Base-by-base conservation (phyloP, 2,329 filamentous ascomycete genomes). In the Endocalyx cinctus region DNA sequence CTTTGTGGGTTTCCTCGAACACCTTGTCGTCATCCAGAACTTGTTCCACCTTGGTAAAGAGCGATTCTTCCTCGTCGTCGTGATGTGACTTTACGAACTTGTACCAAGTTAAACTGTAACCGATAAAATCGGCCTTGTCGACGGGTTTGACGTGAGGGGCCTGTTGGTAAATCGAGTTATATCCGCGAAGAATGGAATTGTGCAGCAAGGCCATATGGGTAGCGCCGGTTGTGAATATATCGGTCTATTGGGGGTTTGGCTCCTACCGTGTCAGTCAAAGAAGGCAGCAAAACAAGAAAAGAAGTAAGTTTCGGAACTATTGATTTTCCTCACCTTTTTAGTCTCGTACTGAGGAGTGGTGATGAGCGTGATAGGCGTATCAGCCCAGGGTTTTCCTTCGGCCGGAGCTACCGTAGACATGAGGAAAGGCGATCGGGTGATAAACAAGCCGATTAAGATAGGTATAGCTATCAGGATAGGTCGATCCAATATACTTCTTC, bases 111-210 rank as follows among this genome's bases (percentile, higher is more conserved):
- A 73, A 60, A 18, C 64, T 62, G 56, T 81, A 82, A 13, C 66
- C 66, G 33, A 79, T 55, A 44, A 82, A 82, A 51, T 73, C 70
- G 29, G 57, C 51, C 51, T 69, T 69, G 51, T 80, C 74, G n/a
- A 54, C 52, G 3, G 66, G 63, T 8, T 63, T 52, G 26, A 80
- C 55, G 45, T 71, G 60, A 10, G 67, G 65, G 1, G 74, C 75
- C 52, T 81, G 77, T 25, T 71, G 66, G 51, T 74, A 78, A 49
- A 82, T 78, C 47, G 67, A 72, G 56, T 82, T 82, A 62, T 74
- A 78, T 34, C 75, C 74, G 26, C 77, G 73, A 42, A 81, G 70
- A 47, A 82, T 72, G 35, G 70, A 62, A 47, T 82, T 82, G 63
- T 82, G 76, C 31, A 78, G 60, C 32, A 79, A 54, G 4, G 68